Base-by-base conservation (phyloP, 2,329 filamentous ascomycete species). In the Chaetothyriales sp. region DNA sequence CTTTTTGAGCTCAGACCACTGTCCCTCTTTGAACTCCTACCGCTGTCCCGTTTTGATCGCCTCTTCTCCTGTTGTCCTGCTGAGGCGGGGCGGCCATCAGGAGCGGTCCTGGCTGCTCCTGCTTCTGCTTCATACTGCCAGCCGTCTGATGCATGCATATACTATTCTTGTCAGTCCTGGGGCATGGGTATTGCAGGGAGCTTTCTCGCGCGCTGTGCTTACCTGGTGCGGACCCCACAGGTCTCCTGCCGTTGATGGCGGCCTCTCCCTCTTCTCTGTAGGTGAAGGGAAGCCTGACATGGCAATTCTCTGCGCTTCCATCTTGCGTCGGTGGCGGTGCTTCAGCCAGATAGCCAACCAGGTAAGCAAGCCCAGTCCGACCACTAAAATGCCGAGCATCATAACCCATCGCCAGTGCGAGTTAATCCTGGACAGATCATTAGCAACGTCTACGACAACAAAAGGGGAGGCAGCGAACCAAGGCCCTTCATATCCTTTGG, bases 351-450 rank as follows among this genome's bases (percentile, higher is more conserved):
- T 78, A 42, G 81, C 83, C 18, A 77, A 73, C 42, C 83, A 68
- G 73, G 82, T 84, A 60, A 86, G 76, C 51, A 73, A 72, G 12
- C 74, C 68, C 54, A 93, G 84, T 49, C 73, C 81, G 53, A 90
- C 70, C 44, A 82, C 74, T 25, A 93, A 73, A 55, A 90, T 70
- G 57, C 87, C 80, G 49, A 92, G 73, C 75, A 92, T 86, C 55
- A 90, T 74, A 45, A 93, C 78, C 86, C 86, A 94, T 70, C 80
- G 75, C 71, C 78, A 86, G 65, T 90, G 85, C 25, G 71, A 74
- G 6, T 75, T 73, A 47, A 85, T 68, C 83, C 84, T 86, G 54
- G 54, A 60, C 25, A 57, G 26, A 48, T 42, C 15, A 48, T 39
- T 39, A 18, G 20, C 39, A 22, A 15, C 15, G 25, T 48, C 20